Evolutionary conservation across 192 early-diverging fungal species (phyloP).

Genomic region (Linnemannia hyalina): DNA sequence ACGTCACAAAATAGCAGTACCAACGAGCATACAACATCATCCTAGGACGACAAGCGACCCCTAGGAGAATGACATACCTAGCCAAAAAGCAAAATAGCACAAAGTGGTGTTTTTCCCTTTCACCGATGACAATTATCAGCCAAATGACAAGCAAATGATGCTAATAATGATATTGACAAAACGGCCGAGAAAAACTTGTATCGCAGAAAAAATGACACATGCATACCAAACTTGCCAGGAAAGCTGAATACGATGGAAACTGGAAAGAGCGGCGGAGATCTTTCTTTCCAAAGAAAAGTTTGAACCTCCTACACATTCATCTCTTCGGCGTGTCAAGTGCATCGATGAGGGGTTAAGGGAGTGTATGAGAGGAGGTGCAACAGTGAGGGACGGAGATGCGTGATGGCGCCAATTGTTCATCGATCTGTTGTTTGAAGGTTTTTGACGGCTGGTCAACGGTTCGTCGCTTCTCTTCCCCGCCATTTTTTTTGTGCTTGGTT

Average conservation of each 20-base stretch:
- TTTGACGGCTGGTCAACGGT: neutral
- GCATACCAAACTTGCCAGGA: neutral
- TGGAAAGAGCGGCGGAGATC: neutral
- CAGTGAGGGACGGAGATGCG: neutral
- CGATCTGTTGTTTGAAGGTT: too few species aligned
- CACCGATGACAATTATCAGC: neutral
- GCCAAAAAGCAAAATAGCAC: neutral
- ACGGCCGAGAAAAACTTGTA: neutral
- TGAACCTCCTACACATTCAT: neutral
- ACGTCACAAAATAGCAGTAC: slow-evolving; percentile 6
- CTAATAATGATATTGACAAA: neutral
- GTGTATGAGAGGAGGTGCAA: neutral
- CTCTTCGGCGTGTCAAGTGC: neutral
- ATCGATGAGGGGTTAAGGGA: neutral
- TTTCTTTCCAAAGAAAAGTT: neutral
- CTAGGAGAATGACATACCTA: neutral
- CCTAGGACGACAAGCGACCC: neutral
- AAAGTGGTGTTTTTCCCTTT: neutral
- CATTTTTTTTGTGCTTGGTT: neutral
- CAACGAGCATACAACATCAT: neutral
- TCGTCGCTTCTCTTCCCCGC: neutral
- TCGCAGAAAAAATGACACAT: neutral
- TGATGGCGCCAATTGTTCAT: neutral
- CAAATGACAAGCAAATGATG: neutral
- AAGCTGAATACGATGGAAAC: neutral